Evolutionary conservation across 2,329 filamentous ascomycete species (phyloP).

Genomic region (Trichoderma endophyticum): DNA sequence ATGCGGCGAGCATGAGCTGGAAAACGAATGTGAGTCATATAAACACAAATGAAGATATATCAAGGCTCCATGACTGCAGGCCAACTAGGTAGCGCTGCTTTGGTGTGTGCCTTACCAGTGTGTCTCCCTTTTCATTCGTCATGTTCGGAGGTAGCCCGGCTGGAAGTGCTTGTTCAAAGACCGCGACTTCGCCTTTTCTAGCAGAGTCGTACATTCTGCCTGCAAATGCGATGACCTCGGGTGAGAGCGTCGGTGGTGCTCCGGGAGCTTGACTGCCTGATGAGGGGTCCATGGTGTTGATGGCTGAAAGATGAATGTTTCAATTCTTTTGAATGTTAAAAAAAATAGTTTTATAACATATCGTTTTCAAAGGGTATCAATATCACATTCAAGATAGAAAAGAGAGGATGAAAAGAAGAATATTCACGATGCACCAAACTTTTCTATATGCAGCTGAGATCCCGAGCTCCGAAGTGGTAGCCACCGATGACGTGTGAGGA

Average conservation of each 20-base stretch:
- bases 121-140: conserved; percentile 71
- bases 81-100: not conserved
- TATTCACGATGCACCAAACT: not conserved
- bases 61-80: not conserved
- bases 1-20: conserved; percentile 69
- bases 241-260: conserved; percentile 43
- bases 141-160: conserved; percentile 66
- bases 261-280: not conserved
- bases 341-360: not conserved
- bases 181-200: conserved; percentile 53
- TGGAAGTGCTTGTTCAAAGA: conserved; percentile 61
- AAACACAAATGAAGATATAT: too few species aligned
- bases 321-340: not conserved
- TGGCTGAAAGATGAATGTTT: too few species aligned
- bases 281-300: conserved; percentile 11
- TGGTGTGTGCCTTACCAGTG: conserved; percentile 46
- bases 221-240: conserved; percentile 64
- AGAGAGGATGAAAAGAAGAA: not conserved
- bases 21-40: not conserved
- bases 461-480: conserved; percentile 6
- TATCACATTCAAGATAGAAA: not conserved
- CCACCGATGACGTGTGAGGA: conserved; percentile 8
- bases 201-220: conserved; percentile 65
- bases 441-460: not conserved
- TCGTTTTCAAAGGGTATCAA: not conserved